A percentile compares a stretch with the other conserved stretches of the same genome.
phyloP scores from a whole-genome alignment of 23 red algal species.

The Chondrus crispus region DNA sequence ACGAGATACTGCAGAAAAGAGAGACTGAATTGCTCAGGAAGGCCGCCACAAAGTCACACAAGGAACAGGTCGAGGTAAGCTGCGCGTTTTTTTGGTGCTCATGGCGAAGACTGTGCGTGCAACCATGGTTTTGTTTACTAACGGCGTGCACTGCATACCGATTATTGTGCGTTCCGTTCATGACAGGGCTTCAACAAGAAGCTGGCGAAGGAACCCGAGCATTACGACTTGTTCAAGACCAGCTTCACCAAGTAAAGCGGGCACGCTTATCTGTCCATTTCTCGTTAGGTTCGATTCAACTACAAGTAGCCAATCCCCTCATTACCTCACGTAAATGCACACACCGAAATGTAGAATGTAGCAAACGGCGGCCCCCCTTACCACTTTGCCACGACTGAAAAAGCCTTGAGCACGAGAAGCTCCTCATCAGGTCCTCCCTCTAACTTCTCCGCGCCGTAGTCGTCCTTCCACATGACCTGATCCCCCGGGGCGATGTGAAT shows the following conservation, averaged over 20 bases:
- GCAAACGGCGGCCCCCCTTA: neutral
- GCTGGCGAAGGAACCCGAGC: slow-evolving; percentile 41
- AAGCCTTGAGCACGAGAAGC: neutral
- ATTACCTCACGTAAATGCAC: neutral
- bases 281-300: neutral
- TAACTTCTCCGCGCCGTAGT: neutral
- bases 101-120: neutral
- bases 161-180: neutral
- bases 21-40: neutral
- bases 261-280: neutral
- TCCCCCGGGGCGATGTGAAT: neutral
- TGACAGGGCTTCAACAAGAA: slow-evolving; percentile 56
- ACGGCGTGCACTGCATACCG: neutral
- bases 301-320: neutral
- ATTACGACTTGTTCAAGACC: slow-evolving; percentile 59
- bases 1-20: neutral
- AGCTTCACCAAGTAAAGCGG: slow-evolving; percentile 44
- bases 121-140: neutral
- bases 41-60: slow-evolving; percentile 6
- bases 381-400: slow-evolving; percentile 3
- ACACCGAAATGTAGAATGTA: neutral
- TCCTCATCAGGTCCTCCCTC: neutral
- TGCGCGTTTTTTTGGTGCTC: neutral
- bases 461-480: slow-evolving; percentile 12
- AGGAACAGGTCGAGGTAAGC: slow-evolving; percentile 33